Base-by-base conservation (phyloP, 345 rosid genomes). In the Lumnitzera racemosa region DNA sequence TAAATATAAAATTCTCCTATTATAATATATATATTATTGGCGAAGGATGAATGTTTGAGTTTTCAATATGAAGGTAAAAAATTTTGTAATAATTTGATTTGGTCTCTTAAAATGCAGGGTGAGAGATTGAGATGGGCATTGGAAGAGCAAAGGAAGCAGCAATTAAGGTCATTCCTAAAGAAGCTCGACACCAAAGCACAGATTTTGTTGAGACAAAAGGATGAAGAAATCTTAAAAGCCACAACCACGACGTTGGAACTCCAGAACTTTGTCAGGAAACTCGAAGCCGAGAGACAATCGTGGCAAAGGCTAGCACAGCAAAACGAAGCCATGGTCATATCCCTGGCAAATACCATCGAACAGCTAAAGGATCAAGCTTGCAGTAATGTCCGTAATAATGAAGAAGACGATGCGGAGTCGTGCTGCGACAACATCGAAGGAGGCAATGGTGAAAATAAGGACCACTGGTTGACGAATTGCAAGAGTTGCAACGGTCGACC, bases 241-340 rank as follows among this genome's bases (percentile, higher is more conserved):
- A 60, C 64, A 13, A 81, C 53, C 43, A 81, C 71, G 70, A 62
- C 74, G 54, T 72, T 72, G 70, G 92, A 89, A 58, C 82, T 89
- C 1, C 83, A 91, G 52, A 72, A 65, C 64, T 57, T 76, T 36
- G 55, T 91, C 67, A 67, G 61, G 49, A 89, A 57, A 63, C 68
- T 80, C 36, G 84, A 86, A 69, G 65, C 57, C 64, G 96, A 86
- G 77, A 78, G 56, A 13, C 89, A 72, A 15, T 66, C 78, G 3
- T 89, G 90, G 95, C 85, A 82, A 64, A 80, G 76, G 60, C 24
- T 72, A 49, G 91, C 96, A 0, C 77, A 61, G 1, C 85, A 80
- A 59, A 81, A 81, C 12, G 92, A 81, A 61, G 87, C 80, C 5
- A 66, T 78, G 82, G 89, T 77, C 11, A 24, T 61, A 0, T 62